A percentile compares a stretch with the other conserved stretches of the same genome.
Conservation (phyloP, 2,329 filamentous ascomycete genomes). For the Penicillium hordei region DNA sequence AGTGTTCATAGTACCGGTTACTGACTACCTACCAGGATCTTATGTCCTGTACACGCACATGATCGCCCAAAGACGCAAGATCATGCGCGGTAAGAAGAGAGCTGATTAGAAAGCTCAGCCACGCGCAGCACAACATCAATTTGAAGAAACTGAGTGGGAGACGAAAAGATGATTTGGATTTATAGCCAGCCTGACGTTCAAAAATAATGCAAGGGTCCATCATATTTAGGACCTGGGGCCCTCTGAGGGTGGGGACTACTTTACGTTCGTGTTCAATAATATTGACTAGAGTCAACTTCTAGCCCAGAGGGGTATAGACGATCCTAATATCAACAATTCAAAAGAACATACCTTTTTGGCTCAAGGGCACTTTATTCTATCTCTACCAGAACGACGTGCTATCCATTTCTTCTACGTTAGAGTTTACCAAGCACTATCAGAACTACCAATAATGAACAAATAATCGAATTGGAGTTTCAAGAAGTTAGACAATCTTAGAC, state of each 20-base stretch:
- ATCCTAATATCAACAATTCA: not conserved
- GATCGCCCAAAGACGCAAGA: constrained; percentile 84
- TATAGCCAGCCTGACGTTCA: not conserved
- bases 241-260: not conserved
- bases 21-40: constrained; percentile 52
- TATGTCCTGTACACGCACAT: constrained; percentile 92
- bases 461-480: not conserved
- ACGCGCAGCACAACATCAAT: not conserved
- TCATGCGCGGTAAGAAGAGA: constrained; percentile 64
- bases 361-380: not conserved
- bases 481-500: not conserved
- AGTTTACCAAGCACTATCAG: too few species aligned
- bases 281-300: not conserved
- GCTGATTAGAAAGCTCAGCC: constrained; percentile 26
- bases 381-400: not conserved
- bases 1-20: not conserved
- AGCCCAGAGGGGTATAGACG: not conserved
- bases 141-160: not conserved
- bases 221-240: not conserved
- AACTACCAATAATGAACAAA: too few species aligned
- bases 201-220: not conserved
- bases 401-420: not conserved
- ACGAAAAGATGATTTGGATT: not conserved
- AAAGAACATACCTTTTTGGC: not conserved
- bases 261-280: not conserved